A percentile compares a stretch with the other conserved stretches of the same genome.
These are phyloP conservation scores for Colletotrichum kahawae DNA, from an alignment of 2,329 filamentous ascomycete species.

Conservation along the genomic window DNA sequence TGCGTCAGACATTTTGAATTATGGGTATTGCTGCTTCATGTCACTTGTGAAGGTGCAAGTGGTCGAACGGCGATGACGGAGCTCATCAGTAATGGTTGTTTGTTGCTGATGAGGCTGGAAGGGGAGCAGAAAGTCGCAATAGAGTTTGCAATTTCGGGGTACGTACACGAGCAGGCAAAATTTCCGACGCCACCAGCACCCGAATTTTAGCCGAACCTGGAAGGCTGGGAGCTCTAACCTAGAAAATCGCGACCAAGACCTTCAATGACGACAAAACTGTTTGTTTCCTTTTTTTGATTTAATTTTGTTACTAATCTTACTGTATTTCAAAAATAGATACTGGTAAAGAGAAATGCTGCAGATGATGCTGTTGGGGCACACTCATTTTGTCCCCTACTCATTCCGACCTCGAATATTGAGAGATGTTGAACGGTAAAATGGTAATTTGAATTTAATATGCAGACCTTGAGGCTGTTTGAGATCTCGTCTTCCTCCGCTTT, in stretches of 20 bases:
- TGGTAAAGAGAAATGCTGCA: background rate
- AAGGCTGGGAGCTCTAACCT: background rate
- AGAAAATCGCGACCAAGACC: background rate
- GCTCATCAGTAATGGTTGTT: slow-evolving; percentile 28
- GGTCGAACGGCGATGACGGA: slow-evolving; percentile 20
- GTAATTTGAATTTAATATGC: background rate
- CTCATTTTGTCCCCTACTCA: background rate
- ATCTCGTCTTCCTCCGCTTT: slow-evolving; percentile 21
- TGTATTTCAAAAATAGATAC: background rate
- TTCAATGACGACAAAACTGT: background rate
- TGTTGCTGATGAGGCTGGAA: slow-evolving; percentile 28
- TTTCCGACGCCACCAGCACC: slow-evolving; percentile 36
- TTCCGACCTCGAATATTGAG: background rate
- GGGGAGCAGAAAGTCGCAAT: slow-evolving; percentile 21
- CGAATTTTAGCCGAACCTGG: slow-evolving; percentile 37
- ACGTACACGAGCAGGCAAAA: slow-evolving; percentile 16
- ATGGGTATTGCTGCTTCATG: slow-evolving; percentile 41
- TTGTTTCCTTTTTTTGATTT: background rate
- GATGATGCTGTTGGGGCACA: background rate
- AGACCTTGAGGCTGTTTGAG: background rate
- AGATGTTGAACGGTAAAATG: background rate
- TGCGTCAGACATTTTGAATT: slow-evolving; percentile 70
- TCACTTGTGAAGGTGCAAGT: slow-evolving; percentile 22
- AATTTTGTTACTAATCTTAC: too few species aligned
- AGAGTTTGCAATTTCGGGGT: slow-evolving; percentile 24